phyloP scores from a whole-genome alignment of 306 rosid species.

The Fragaria nilgerrensis region DNA sequence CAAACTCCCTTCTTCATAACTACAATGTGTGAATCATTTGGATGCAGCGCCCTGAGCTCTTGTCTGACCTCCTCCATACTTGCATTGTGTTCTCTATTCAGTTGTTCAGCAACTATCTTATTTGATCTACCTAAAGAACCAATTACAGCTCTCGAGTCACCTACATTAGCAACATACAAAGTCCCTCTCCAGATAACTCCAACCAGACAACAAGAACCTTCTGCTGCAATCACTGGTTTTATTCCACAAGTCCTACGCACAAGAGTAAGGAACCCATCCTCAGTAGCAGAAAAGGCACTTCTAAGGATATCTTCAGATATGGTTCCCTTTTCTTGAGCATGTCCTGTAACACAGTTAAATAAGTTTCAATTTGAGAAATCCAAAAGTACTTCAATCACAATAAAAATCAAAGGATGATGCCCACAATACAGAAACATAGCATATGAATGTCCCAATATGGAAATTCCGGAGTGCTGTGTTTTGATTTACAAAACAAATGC shows the following conservation, averaged over 20 bases:
- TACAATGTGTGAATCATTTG: constrained; percentile 74
- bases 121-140: constrained; percentile 63
- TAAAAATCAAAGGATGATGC: neutral
- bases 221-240: constrained; percentile 74
- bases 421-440: neutral
- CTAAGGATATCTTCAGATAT: constrained; percentile 62
- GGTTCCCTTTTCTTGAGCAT: constrained; percentile 64
- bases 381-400: constrained; percentile 15
- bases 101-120: constrained; percentile 69
- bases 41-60: constrained; percentile 74
- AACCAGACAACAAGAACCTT: constrained; percentile 86
- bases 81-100: constrained; percentile 84
- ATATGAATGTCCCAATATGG: neutral
- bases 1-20: constrained; percentile 81
- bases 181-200: constrained; percentile 81
- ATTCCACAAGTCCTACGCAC: constrained; percentile 70
- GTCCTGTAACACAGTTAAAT: constrained; percentile 39
- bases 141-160: constrained; percentile 83
- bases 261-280: constrained; percentile 79
- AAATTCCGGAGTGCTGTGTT: neutral
- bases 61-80: constrained; percentile 72
- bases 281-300: constrained; percentile 77
- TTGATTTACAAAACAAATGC: neutral
- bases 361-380: constrained; percentile 24
- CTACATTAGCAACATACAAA: constrained; percentile 67